Evolutionary conservation across 169 alveolate genomes (phyloP), one percentile per base, ranked within the genome.

Genomic region (Fabrea salina): DNA sequence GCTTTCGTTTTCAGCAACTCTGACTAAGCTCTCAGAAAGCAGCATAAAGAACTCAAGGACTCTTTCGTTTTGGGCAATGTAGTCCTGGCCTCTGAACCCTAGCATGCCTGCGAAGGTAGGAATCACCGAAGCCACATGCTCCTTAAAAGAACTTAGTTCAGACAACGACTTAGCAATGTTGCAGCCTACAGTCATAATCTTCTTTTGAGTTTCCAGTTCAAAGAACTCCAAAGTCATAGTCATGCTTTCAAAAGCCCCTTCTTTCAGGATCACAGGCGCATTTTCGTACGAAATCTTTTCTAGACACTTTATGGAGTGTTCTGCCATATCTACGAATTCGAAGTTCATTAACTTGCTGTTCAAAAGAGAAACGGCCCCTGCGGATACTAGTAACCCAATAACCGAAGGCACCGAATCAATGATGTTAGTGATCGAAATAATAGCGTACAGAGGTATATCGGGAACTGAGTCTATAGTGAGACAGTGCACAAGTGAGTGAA

Each of bases 301-400:
- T 6, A 81, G 51, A 1, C 75, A 75, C 64, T 82, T 82, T 32
- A 86, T 86, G 32, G 89, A 64, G 16, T 79, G 78, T 40, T 86
- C 91, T 25, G 80, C 83, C 59, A 82, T 27, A 68, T 86, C 91
- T 44, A 86, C 79, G 56, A 66, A 82, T 22, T 82, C 91, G 70
- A 82, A 49, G 54, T 74, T 70, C 72, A 78, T 68, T 0, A 86
- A 47, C 47, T 82, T 82, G 11, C 68, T 39, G 19, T 76, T 68
- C 7, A 86, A 40, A 35, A 50, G 11, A 16, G 54, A 43, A 22
- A 86, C 82, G 25, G 83, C 84, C 1, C 83, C 87, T 35, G 43
- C 51, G 58, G 78, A 40, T 0, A 82, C 86, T 1, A 86, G 37
- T 5, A 82, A 35, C 19, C 75, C 74, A 7, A 72, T 41, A 4